Evolutionary conservation across 768 basidiomycete species (phyloP).

Genomic region (Dacryopinax primogenitus): DNA sequence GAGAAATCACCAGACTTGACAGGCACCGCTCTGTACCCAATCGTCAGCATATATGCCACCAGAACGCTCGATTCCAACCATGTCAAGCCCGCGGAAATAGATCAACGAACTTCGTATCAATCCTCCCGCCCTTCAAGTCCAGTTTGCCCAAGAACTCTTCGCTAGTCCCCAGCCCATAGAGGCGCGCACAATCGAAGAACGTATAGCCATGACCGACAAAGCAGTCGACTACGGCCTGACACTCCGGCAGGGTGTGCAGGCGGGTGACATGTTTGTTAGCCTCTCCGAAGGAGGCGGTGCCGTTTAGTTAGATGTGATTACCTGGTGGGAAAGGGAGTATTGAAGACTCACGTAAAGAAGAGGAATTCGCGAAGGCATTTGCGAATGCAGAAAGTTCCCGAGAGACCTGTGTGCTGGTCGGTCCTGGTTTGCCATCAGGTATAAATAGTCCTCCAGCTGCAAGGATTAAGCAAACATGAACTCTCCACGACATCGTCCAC

Average conservation of each 20-base stretch:
- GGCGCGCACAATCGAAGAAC: constrained; percentile 39
- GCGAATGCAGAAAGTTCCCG: too few relatives aligned
- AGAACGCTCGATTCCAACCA: neutral
- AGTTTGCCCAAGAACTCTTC: constrained; percentile 32
- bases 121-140: constrained; percentile 29
- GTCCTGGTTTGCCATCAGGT: too few relatives aligned
- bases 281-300: constrained; percentile 38
- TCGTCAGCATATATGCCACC: neutral
- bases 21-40: constrained; percentile 31
- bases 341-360: constrained; percentile 26
- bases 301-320: constrained; percentile 22
- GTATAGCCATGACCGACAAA: constrained; percentile 34
- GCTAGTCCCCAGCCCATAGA: neutral
- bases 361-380: constrained; percentile 29
- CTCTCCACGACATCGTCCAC: too few relatives aligned
- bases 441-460: too few relatives aligned
- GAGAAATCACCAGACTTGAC: constrained; percentile 33
- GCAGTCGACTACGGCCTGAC: constrained; percentile 36
- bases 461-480: too few relatives aligned
- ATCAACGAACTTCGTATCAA: constrained; percentile 38
- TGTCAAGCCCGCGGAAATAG: neutral
- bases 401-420: too few relatives aligned
- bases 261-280: constrained; percentile 34
- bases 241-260: constrained; percentile 27
- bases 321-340: neutral